These are phyloP conservation scores for Mortierella antarctica DNA, from an alignment of 192 early-diverging fungal genomes.

Conservation along the genomic window DNA sequence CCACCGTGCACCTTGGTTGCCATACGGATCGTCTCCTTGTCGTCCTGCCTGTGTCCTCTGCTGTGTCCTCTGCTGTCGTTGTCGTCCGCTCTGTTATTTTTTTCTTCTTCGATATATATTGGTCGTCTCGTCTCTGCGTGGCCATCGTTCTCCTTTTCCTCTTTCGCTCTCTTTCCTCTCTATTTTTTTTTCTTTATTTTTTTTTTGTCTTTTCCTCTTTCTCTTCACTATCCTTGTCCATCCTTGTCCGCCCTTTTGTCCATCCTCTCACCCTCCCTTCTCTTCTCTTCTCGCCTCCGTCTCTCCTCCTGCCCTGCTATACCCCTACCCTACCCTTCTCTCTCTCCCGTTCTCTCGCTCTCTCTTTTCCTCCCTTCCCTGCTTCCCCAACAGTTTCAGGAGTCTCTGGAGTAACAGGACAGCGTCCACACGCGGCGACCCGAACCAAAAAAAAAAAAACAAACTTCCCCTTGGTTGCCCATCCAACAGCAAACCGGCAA, in stretches of 20 bases:
- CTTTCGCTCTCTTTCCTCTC: neutral
- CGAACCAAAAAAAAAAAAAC: too few relatives aligned
- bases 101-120: neutral
- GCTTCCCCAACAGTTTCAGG: neutral
- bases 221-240: conserved; percentile 1
- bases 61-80: neutral
- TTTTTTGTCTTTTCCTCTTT: neutral
- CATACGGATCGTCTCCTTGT: too few relatives aligned
- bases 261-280: neutral
- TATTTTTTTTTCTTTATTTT: neutral
- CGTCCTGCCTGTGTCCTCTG: neutral
- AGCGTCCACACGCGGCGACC: too few relatives aligned
- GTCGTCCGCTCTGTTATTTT: neutral
- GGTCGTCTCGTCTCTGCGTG: neutral
- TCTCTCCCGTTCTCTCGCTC: conserved; percentile 15
- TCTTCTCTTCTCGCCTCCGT: neutral
- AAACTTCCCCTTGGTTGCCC: too few relatives aligned
- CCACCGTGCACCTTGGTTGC: too few relatives aligned
- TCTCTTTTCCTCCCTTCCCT: conserved; percentile 1
- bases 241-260: neutral
- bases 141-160: conserved; percentile 1
- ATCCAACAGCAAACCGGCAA: too few relatives aligned
- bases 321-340: neutral
- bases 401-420: neutral
- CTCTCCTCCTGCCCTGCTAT: neutral